Conservation (phyloP, 1,284 basidiomycete genomes). For the Vanrija humicola region DNA sequence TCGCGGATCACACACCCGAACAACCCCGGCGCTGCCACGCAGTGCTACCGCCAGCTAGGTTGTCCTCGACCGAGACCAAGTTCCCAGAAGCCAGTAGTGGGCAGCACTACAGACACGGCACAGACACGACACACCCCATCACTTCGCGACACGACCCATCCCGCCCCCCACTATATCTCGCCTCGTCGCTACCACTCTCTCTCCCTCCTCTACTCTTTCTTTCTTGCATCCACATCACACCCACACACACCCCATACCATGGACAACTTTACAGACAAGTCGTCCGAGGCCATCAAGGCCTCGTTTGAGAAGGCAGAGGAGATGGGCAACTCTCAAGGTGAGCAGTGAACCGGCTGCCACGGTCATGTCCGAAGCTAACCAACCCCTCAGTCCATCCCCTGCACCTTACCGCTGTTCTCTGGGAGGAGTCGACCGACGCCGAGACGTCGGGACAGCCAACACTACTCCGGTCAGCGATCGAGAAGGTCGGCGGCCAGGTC, state of each 20-base stretch:
- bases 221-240: background rate
- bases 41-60: too few species aligned
- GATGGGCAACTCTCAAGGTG: conserved; percentile 43
- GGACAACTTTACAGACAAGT: conserved; percentile 51
- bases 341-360: conserved; percentile 1
- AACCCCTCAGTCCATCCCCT: conserved; percentile 42
- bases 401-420: conserved; percentile 46
- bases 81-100: too few species aligned
- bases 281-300: conserved; percentile 53
- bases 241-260: conserved; percentile 22
- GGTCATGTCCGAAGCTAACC: background rate
- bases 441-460: conserved; percentile 34
- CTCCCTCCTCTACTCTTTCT: background rate
- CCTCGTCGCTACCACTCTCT: background rate
- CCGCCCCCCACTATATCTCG: background rate
- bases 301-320: conserved; percentile 52
- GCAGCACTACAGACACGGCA: background rate
- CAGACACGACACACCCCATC: background rate
- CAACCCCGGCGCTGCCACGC: too few species aligned
- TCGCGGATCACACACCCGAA: too few species aligned
- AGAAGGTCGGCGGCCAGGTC: conserved; percentile 45
- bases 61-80: too few species aligned
- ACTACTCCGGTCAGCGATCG: conserved; percentile 40
- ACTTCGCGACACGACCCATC: background rate
- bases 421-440: conserved; percentile 33